Conservation (phyloP, 2,329 filamentous ascomycete species). For the Zelopaecilomyces penicillatus region DNA sequence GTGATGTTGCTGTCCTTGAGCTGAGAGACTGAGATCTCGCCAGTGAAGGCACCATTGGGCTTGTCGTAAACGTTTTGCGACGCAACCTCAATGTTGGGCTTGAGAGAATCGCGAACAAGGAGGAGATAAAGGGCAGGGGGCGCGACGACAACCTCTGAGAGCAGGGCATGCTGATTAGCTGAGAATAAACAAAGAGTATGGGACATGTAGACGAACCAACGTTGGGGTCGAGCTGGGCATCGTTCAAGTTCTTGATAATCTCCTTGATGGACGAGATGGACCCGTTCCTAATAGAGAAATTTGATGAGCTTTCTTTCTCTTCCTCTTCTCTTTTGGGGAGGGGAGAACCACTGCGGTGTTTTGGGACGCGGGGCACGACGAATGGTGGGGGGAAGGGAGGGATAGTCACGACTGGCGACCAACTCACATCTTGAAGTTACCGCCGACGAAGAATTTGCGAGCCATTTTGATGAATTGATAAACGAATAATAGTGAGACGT, state of each 20-base stretch:
- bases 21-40: slow-evolving; percentile 89
- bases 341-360: slow-evolving; percentile 19
- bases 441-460: slow-evolving; percentile 95
- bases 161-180: neutral
- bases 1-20: slow-evolving; percentile 80
- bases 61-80: slow-evolving; percentile 97
- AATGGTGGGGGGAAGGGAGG: slow-evolving; percentile 14
- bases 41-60: slow-evolving; percentile 93
- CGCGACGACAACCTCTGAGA: slow-evolving; percentile 82
- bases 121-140: slow-evolving; percentile 87
- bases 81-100: slow-evolving; percentile 71
- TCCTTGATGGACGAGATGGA: slow-evolving; percentile 79
- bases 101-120: slow-evolving; percentile 71
- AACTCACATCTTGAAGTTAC: slow-evolving; percentile 97
- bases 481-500: no score
- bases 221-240: slow-evolving; percentile 69
- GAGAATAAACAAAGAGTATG: neutral
- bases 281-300: slow-evolving; percentile 67
- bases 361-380: slow-evolving; percentile 14
- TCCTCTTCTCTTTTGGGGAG: neutral
- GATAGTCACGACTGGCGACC: slow-evolving; percentile 19
- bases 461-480: slow-evolving; percentile 57
- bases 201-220: slow-evolving; percentile 46
- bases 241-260: slow-evolving; percentile 85
- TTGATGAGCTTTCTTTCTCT: neutral